Percentiles rank a stretch among this genome's conserved stretches.
These are phyloP conservation scores for Pichia sp. DNA, from an alignment of 1,139 yeast species.

Conservation along the genomic window DNA sequence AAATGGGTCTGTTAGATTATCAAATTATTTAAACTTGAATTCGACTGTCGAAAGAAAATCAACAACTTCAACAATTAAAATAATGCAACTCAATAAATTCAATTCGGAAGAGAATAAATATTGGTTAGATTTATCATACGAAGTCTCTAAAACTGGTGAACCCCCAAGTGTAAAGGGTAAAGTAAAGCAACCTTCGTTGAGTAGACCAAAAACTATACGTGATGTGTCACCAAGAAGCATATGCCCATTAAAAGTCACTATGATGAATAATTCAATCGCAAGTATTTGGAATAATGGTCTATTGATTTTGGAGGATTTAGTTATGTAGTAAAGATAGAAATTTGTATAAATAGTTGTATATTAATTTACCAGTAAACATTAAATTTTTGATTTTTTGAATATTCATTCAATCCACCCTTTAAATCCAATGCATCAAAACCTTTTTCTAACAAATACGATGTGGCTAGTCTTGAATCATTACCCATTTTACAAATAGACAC, in stretches of 20 bases:
- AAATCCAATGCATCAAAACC: constrained; percentile 60
- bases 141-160: constrained; percentile 21
- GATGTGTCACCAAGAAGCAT: constrained; percentile 1
- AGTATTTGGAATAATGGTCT: constrained; percentile 62
- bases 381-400: constrained; percentile 54
- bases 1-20: constrained; percentile 23
- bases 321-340: constrained; percentile 2
- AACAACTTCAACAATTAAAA: constrained; percentile 13
- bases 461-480: constrained; percentile 83
- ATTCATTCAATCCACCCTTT: constrained; percentile 68
- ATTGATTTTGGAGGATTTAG: constrained; percentile 52
- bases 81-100: constrained; percentile 17
- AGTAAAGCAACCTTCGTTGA: background rate
- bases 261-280: constrained; percentile 26
- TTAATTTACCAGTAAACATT: constrained; percentile 52
- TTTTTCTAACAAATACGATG: constrained; percentile 45
- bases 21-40: constrained; percentile 12
- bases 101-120: constrained; percentile 4
- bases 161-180: background rate
- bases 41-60: constrained; percentile 6
- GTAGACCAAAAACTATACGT: constrained; percentile 1
- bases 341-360: background rate
- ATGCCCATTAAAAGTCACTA: constrained; percentile 5
- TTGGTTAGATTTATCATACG: constrained; percentile 27
- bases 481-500: constrained; percentile 77